Evolutionary conservation across 2,329 filamentous ascomycete species (phyloP), one percentile per base, ranked within the genome.

Genomic region (Exophiala viscosa): DNA sequence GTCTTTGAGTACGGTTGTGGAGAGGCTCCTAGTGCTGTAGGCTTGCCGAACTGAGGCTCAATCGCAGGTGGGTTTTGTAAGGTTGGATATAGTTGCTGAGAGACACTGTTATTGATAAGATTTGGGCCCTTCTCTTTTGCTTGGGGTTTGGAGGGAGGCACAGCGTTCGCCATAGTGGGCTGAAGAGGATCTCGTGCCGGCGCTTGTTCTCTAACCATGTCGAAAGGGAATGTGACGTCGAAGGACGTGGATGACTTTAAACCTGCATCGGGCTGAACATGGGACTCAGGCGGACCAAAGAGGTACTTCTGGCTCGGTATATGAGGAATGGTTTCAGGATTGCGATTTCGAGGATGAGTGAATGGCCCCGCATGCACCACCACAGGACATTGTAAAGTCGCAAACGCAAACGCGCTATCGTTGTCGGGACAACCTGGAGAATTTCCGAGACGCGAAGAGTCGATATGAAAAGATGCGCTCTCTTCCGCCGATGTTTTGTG

Each of bases 21-120:
- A 58, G 60, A 43, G 62, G 65, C 43, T 32, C 79, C 71, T 51
- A 84, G 67, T 13, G 80, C 78, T 56, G 80, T 83, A 1, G 82
- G 73, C 60, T 79, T 77, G 46, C 82, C 82, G 62, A 84, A 85
- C 61, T 83, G 75, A 35, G 77, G 72, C 31, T 73, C 48, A n/a
- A 18, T 42, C 36, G 35, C 49, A 17, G 40, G 13, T 13, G 40
- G 32, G 42, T 50, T 50, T 35, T 55, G 50, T n/a, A 49, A 34
- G 31, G 39, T 48, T 35, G 48, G 44, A 44, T 56, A 56, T 9
- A 56, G 41, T 11, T n/a, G 42, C 33, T 50, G 47, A 33, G 47
- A n/a, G n/a, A 35, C 23, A n/a, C 28, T 14, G 33, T 15, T 8
- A 32, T 28, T 34, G 7, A 45, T 15, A 17, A 39, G 14, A 38